A percentile compares a stretch with the other conserved stretches of the same genome.
Conservation (phyloP, 345 rosid species). For the Diplotaxis tenuifolia region DNA sequence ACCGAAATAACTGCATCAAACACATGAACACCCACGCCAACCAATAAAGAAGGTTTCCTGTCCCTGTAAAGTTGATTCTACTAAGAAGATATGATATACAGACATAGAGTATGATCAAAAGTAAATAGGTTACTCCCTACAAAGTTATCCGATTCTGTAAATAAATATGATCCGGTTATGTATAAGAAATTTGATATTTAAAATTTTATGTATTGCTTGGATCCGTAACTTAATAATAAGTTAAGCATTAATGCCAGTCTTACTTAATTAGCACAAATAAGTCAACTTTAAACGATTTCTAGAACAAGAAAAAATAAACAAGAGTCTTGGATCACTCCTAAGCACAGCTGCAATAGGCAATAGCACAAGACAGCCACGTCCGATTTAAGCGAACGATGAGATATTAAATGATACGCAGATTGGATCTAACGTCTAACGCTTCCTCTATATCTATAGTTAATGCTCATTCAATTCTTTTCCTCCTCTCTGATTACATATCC, state of each 20-base stretch:
- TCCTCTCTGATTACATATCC: neutral
- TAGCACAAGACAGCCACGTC: neutral
- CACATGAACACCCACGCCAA: too few relatives aligned
- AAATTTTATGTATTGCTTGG: too few relatives aligned
- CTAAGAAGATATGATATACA: neutral
- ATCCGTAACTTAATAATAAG: too few relatives aligned
- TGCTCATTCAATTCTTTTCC: neutral
- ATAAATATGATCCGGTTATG: neutral
- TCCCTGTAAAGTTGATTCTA: neutral
- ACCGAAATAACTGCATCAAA: neutral
- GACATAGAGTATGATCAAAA: neutral
- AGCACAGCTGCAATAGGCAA: neutral
- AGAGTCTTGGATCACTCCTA: neutral
- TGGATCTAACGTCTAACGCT: constrained; percentile 3
- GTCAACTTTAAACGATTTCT: neutral
- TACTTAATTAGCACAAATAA: neutral
- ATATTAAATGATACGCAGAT: neutral
- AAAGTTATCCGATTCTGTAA: neutral
- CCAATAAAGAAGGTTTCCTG: neutral
- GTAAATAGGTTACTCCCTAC: neutral
- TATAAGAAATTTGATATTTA: neutral
- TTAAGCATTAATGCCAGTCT: neutral
- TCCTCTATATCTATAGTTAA: neutral
- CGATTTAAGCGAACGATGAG: neutral
- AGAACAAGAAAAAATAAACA: neutral